Conservation (phyloP, 2,329 filamentous ascomycete species). For the Penicillium sp. region DNA sequence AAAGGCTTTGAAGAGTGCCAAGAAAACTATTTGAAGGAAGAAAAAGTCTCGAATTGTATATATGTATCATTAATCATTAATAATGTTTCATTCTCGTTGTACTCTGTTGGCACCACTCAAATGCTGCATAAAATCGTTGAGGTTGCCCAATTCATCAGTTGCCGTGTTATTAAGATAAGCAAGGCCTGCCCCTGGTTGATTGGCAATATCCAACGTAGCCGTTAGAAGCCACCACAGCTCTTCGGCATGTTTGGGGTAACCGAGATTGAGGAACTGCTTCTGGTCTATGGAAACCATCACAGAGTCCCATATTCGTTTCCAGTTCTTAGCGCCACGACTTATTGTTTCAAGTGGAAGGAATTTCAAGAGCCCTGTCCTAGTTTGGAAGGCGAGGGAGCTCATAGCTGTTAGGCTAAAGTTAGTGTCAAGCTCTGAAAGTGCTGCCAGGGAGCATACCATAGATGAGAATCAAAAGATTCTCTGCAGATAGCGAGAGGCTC, state of each 20-base stretch:
- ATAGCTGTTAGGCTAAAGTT: slow-evolving; percentile 18
- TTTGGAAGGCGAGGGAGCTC: slow-evolving; percentile 32
- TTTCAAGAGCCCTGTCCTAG: slow-evolving; percentile 26
- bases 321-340: slow-evolving; percentile 27
- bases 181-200: slow-evolving; percentile 11
- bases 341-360: slow-evolving; percentile 27
- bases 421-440: neutral
- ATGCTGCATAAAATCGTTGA: slow-evolving; percentile 32
- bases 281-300: slow-evolving; percentile 14
- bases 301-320: slow-evolving; percentile 31
- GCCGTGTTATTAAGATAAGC: slow-evolving; percentile 28
- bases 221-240: slow-evolving; percentile 34
- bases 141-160: slow-evolving; percentile 31
- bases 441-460: slow-evolving; percentile 23
- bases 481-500: slow-evolving; percentile 27
- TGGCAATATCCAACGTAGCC: slow-evolving; percentile 24
- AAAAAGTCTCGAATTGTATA: neutral
- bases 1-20: neutral
- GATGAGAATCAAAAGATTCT: slow-evolving; percentile 32
- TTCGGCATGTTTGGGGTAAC: slow-evolving; percentile 34
- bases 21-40: neutral
- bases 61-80: slow-evolving; percentile 2
- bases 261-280: slow-evolving; percentile 26
- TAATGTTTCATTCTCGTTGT: neutral
- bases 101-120: slow-evolving; percentile 14